These are phyloP conservation scores for Lecanicillium sp. DNA, from an alignment of 2,329 filamentous ascomycete genomes.

Conservation along the genomic window DNA sequence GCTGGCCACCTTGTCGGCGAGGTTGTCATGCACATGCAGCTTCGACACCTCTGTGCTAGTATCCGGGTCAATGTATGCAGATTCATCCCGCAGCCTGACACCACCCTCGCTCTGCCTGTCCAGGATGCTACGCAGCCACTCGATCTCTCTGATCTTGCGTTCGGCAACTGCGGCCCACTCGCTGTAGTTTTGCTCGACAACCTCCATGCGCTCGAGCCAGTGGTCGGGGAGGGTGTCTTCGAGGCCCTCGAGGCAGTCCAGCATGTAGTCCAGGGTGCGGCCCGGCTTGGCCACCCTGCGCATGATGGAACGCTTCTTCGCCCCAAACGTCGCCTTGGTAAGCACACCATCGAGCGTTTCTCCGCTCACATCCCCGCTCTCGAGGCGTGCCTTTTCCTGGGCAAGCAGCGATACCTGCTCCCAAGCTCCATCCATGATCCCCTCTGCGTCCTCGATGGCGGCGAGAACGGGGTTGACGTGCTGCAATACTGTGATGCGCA, in stretches of 20 bases:
- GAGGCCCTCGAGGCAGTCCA: slow-evolving; percentile 79
- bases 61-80: neutral
- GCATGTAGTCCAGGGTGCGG: slow-evolving; percentile 70
- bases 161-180: slow-evolving; percentile 78
- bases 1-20: slow-evolving; percentile 9
- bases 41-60: neutral
- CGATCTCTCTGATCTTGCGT: slow-evolving; percentile 61
- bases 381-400: slow-evolving; percentile 17
- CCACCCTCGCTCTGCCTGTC: neutral
- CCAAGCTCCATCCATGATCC: slow-evolving; percentile 62
- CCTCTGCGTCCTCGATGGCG: slow-evolving; percentile 60
- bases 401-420: slow-evolving; percentile 43
- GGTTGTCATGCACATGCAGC: slow-evolving; percentile 3
- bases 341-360: slow-evolving; percentile 19
- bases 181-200: slow-evolving; percentile 68
- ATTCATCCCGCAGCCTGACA: neutral
- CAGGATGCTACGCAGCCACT: slow-evolving; percentile 36
- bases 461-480: slow-evolving; percentile 64
- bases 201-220: slow-evolving; percentile 86
- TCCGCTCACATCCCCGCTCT: slow-evolving; percentile 14
- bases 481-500: slow-evolving; percentile 67
- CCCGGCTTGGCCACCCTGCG: slow-evolving; percentile 65
- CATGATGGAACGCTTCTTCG: slow-evolving; percentile 60
- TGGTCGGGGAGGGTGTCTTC: slow-evolving; percentile 76
- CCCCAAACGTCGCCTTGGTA: slow-evolving; percentile 42